Percentiles rank a stretch among this genome's conserved stretches.
phyloP scores from a whole-genome alignment of 2,329 filamentous ascomycete species.

The Tolypocladium pustulatum region DNA sequence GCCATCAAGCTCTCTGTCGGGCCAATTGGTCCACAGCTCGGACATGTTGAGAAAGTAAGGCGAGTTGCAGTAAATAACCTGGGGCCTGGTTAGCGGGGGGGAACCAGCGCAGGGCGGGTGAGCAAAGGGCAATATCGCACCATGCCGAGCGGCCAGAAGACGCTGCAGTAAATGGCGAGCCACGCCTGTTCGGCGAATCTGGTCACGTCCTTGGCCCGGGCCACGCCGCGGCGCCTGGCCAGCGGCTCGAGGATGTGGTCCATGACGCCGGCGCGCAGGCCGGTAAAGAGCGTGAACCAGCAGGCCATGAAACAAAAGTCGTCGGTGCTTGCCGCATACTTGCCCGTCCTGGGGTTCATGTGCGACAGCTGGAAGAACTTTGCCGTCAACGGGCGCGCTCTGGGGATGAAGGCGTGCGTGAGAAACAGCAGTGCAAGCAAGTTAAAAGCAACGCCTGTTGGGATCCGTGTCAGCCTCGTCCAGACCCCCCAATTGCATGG shows the following conservation, averaged over 20 bases:
- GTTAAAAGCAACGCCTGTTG: constrained; percentile 42
- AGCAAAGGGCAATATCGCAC: constrained; percentile 42
- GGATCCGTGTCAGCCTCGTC: background rate
- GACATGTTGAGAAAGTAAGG: constrained; percentile 68
- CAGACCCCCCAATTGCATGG: background rate
- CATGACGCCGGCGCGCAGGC: constrained; percentile 71
- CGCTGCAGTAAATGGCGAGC: constrained; percentile 70
- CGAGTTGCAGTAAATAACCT: constrained; percentile 76
- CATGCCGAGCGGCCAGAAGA: constrained; percentile 76
- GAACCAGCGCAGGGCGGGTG: background rate
- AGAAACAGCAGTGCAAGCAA: constrained; percentile 72
- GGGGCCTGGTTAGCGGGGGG: background rate
- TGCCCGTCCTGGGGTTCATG: constrained; percentile 55
- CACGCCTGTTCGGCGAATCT: constrained; percentile 92
- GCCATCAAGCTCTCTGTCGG: constrained; percentile 63
- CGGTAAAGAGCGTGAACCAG: constrained; percentile 77
- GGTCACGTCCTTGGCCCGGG: constrained; percentile 62
- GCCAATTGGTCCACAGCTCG: constrained; percentile 80
- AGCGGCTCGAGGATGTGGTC: constrained; percentile 76
- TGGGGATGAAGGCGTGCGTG: constrained; percentile 71
- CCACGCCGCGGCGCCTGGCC: constrained; percentile 60
- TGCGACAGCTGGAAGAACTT: constrained; percentile 86
- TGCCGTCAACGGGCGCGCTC: constrained; percentile 61
- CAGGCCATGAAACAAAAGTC: constrained; percentile 68
- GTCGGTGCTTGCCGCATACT: constrained; percentile 67